phyloP scores from a whole-genome alignment of 371 early-diverging fungal genomes.

The Mortierella sp. region DNA sequence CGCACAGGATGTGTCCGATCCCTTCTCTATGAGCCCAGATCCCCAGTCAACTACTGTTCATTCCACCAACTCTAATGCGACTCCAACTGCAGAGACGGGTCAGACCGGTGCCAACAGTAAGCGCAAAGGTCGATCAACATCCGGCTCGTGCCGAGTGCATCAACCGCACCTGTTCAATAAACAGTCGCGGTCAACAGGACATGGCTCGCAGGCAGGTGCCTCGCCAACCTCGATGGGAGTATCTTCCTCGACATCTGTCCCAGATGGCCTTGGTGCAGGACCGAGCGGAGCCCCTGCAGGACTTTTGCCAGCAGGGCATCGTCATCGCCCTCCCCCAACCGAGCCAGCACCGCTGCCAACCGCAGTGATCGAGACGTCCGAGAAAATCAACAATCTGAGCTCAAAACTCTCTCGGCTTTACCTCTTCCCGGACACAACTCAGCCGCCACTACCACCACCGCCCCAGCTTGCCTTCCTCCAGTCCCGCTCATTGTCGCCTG shows the following conservation, averaged over 20 bases:
- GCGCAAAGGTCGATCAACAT: conserved; percentile 38
- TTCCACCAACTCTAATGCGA: background rate
- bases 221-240: too few relatives aligned
- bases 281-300: background rate
- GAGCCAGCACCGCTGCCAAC: conserved; percentile 41
- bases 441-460: conserved; percentile 27
- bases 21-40: background rate
- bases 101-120: conserved; percentile 1
- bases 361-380: conserved; percentile 53
- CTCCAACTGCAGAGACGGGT: background rate
- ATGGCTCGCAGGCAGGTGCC: background rate
- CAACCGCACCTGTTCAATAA: conserved; percentile 26
- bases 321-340: conserved; percentile 38
- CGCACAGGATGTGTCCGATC: background rate
- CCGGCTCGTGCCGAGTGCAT: conserved; percentile 43
- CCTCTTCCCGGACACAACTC: conserved; percentile 39
- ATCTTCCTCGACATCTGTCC: too few relatives aligned
- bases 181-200: conserved; percentile 29
- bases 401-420: conserved; percentile 51
- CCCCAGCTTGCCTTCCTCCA: conserved; percentile 48
- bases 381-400: conserved; percentile 52
- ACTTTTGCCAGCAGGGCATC: conserved; percentile 10
- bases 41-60: background rate
- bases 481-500: conserved; percentile 46
- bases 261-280: too few relatives aligned